phyloP scores from a whole-genome alignment of 306 rosid species.

The Cicer cuneatum region DNA sequence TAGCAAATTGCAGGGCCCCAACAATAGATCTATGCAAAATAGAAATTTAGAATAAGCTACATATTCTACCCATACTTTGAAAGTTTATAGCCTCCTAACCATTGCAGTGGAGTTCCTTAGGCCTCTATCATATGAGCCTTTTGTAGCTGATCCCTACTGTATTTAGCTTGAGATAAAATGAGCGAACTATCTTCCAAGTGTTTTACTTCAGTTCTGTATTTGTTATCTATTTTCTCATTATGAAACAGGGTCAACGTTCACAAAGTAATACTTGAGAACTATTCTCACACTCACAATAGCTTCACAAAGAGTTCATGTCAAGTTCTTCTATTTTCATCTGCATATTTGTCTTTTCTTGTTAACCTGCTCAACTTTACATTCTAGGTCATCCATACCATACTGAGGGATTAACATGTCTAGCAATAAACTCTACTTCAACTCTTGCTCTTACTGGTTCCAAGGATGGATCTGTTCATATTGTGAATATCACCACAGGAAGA shows the following conservation, averaged over 20 bases:
- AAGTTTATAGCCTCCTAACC: neutral
- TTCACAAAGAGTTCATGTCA: slow-evolving; percentile 10
- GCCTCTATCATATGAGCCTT: neutral
- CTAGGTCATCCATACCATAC: slow-evolving; percentile 87
- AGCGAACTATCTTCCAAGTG: neutral
- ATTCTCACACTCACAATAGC: slow-evolving; percentile 18
- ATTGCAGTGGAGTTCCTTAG: neutral
- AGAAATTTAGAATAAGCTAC: neutral
- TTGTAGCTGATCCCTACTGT: neutral
- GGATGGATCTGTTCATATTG: slow-evolving; percentile 81
- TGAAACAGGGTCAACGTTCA: slow-evolving; percentile 29
- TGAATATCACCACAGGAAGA: slow-evolving; percentile 78
- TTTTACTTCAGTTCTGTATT: neutral
- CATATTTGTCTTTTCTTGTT: neutral
- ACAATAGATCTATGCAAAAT: neutral
- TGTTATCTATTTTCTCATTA: slow-evolving; percentile 1
- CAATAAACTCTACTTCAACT: slow-evolving; percentile 74
- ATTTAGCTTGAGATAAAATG: neutral
- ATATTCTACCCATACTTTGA: neutral
- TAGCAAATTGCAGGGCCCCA: neutral
- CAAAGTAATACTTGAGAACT: slow-evolving; percentile 6
- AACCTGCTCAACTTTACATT: slow-evolving; percentile 42
- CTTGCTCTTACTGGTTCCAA: slow-evolving; percentile 81
- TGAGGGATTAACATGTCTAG: slow-evolving; percentile 78
- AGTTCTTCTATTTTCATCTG: slow-evolving; percentile 9